Evolutionary conservation across 176 grass and related monocot species (phyloP), one percentile per base, ranked within the genome.

Genomic region (Olyra latifolia): DNA sequence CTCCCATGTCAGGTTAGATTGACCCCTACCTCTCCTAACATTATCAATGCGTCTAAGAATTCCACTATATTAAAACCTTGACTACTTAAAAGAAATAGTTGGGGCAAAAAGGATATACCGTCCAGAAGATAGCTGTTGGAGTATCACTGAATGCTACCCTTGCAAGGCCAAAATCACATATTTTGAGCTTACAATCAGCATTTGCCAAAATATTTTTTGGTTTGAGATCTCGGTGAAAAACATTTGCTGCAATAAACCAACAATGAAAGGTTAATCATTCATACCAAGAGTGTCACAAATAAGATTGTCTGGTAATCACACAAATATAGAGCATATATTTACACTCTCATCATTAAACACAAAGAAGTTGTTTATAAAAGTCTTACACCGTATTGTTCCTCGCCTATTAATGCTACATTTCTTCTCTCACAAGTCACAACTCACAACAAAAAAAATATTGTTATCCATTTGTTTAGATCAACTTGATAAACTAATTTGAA

Each of bases 101-200:
- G 45, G 16, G 28, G 6, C 32, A 32, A 62, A 80, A 28, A 58
- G 56, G 42, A 40, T 16, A 67, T 88, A 95, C 93, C 80, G 95
- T 98, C 95, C 95, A 98, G 71, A 98, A 98, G 66, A 98, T 94
- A 62, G 92, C 92, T 16, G 95, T 98, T 65, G 95, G 95, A 69
- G 95, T 94, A 62, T 98, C 95, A 41, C 64, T 87, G 49, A 98
- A 93, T 74, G 95, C 92, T 57, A 98, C 92, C 48, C 95, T 94
- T 44, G 95, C 95, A 62, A 98, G 74, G 66, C 95, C 95, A 70
- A 98, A 98, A 73, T 98, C 95, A 27, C 95, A 98, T 81, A 98
- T 98, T 87, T 98, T 98, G 70, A 98, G 92, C 83, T 98, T 98
- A 80, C 95, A 98, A 86, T 98, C 92, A 66, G 95, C 85, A 89